phyloP scores from a whole-genome alignment of 106 monocot genomes.

The Alisma plantagoaquatica region DNA sequence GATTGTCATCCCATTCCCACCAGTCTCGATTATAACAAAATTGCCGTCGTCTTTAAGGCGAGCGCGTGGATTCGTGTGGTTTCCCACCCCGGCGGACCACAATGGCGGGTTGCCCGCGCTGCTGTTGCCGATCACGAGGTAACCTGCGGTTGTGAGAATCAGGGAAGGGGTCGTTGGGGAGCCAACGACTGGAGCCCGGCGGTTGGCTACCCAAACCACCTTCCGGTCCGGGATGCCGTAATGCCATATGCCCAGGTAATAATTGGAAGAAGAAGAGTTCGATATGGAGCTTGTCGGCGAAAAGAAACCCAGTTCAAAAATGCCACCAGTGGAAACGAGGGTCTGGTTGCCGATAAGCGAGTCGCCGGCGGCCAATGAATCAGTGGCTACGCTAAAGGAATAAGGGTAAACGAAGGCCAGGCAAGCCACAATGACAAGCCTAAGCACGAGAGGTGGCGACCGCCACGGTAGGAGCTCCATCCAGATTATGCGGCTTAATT shows the following conservation, averaged over 20 bases:
- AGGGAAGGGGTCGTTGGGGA: constrained; percentile 10
- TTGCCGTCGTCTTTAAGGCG: constrained; percentile 19
- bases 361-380: not conserved
- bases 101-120: not conserved
- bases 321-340: constrained; percentile 12
- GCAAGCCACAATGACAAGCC: too few relatives aligned
- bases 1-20: not conserved
- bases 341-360: constrained; percentile 10
- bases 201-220: constrained; percentile 40
- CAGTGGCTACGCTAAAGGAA: not conserved
- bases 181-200: constrained; percentile 2
- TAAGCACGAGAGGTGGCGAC: too few relatives aligned
- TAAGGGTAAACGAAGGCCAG: not conserved
- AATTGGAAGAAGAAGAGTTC: not conserved
- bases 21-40: constrained; percentile 3
- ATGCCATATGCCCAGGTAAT: constrained; percentile 3
- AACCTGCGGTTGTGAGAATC: constrained; percentile 6
- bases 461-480: too few relatives aligned
- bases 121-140: constrained; percentile 6
- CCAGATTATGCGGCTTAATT: too few relatives aligned
- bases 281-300: not conserved
- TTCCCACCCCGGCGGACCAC: not conserved
- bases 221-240: constrained; percentile 8
- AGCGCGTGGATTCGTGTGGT: constrained; percentile 5
- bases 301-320: constrained; percentile 40